Evolutionary conservation across 1,284 basidiomycete genomes (phyloP), one percentile per base, ranked within the genome.

Genomic region (Malassezia cuniculi): DNA sequence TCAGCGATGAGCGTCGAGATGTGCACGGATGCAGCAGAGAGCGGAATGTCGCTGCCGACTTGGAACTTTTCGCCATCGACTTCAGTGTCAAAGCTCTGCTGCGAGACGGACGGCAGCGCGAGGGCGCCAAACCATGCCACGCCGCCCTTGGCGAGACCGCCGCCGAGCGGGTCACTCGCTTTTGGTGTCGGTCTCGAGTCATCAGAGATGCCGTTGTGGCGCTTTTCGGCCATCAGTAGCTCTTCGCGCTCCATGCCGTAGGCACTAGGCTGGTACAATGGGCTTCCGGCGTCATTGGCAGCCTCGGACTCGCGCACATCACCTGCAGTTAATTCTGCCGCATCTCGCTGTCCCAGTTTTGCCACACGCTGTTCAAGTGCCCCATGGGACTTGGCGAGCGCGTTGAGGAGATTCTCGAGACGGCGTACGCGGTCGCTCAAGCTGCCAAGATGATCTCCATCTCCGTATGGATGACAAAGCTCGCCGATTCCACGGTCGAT

Each of bases 381-480:
- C 12, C 53, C 52, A 33, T 63, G 57, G 5, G 59, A 57, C 14
- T 47, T 48, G 25, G 59, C 60, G 18, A 63, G 47, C 6, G 57
- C 60, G 28, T 63, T 55, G 30, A 63, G 55, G 11, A 64, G 48
- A 34, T 62, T 59, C 39, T 64, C 60, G 28, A 64, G 52, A 1
- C 60, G 52, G 22, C 49, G 48, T 10, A 64, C 47, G 6, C 59
- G 45, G 32, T 64, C 59, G 6, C 55, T 44, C 47, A 56, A 47
- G 32, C 60, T 57, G 16, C 59, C 60, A 22, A 52, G 54, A 34
- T 64, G 50, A 31, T 64, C 60, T 8, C 60, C 60, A 26, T 57
- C 54, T 20, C 60, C 56, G 25, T 60, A 63, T 1, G 55, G 53
- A 14, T 60, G 39, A 27, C 60, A 64, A 26, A 42, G 36, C 20